Base-by-base conservation (phyloP, 2,329 filamentous ascomycete genomes). In the Orbilia brochopaga region DNA sequence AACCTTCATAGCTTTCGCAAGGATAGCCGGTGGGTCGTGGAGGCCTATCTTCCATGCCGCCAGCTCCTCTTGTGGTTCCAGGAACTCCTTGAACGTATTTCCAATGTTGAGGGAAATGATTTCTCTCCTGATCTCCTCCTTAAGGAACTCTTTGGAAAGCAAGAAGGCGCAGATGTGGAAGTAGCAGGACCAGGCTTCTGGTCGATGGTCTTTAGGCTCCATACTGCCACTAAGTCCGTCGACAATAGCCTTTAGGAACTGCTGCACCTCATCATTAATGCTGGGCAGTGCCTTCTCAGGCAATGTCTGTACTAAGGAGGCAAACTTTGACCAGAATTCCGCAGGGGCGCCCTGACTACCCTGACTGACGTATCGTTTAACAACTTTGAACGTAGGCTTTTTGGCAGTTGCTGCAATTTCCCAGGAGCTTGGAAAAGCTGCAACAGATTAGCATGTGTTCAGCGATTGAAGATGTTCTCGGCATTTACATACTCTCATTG, bases 341-440 rank as follows among this genome's bases (percentile, higher is more conserved):
- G 83, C 80, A 0, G 86, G 82, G 1, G 89, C 89, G n/a, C 87
- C 86, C 77, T 97, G 90, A 0, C 93, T 96, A 1, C 94, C 93
- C 76, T 88, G 90, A 73, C 90, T 87, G 5, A 97, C 81, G 75
- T 95, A 94, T 7, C 86, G 82, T 55, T 85, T 84, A 2, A 99
- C 79, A 21, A 88, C 81, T 2, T 81, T 81, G 1, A 85, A 75
- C 0, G 85, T 82, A 0, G 84, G 80, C 64, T 84, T 85, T 74
- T 86, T 85, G n/a, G 81, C 81, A 13, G 78, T 81, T 2, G 80
- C 69, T 82, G 69, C 69, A 46, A 73, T 66, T n/a, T 59, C 69
- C 69, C 69, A 73, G 11, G 54, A 62, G n/a, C n/a, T 35, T 30
- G 69, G 69, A 35, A 67, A 73, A 42, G 69, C 69, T 73, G 58